A percentile compares a stretch with the other conserved stretches of the same genome.
Conservation (phyloP, 2,329 filamentous ascomycete genomes). For the Reticulascus tulasneorum region DNA sequence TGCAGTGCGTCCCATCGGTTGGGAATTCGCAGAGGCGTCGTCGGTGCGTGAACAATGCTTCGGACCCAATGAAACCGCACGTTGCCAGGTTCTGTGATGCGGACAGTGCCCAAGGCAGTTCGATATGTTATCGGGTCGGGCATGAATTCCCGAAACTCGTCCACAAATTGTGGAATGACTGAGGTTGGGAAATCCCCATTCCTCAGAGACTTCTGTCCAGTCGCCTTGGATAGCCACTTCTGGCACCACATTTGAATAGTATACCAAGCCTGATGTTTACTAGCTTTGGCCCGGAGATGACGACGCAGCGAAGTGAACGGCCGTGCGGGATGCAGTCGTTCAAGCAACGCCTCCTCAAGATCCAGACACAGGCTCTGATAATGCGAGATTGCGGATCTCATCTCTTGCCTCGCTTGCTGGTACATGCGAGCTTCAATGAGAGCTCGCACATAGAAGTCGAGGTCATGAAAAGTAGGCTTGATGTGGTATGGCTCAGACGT, state of each 20-base stretch:
- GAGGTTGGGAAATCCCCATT: neutral
- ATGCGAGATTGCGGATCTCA: neutral
- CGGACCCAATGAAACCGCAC: slow-evolving; percentile 1
- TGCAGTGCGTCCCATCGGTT: neutral
- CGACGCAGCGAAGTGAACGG: slow-evolving; percentile 3
- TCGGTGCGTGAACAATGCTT: neutral
- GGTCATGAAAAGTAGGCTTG: slow-evolving; percentile 53
- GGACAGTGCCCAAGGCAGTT: slow-evolving; percentile 8
- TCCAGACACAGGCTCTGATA: slow-evolving; percentile 6
- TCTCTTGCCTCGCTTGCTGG: slow-evolving; percentile 7
- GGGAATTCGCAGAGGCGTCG: neutral
- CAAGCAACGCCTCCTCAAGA: slow-evolving; percentile 7
- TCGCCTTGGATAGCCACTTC: slow-evolving; percentile 4
- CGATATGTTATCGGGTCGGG: slow-evolving; percentile 9
- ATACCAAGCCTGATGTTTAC: slow-evolving; percentile 11
- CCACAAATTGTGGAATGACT: slow-evolving; percentile 8
- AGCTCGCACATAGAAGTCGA: slow-evolving; percentile 38
- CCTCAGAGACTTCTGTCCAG: slow-evolving; percentile 1
- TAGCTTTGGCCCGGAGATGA: slow-evolving; percentile 8
- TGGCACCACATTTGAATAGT: slow-evolving; percentile 9
- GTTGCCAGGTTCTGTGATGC: slow-evolving; percentile 2
- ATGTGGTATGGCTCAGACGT: slow-evolving; percentile 52
- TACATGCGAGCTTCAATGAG: slow-evolving; percentile 23
- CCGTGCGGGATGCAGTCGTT: slow-evolving; percentile 7
- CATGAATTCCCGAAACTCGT: slow-evolving; percentile 11